Evolutionary conservation across 345 rosid species (phyloP), one percentile per base, ranked within the genome.

Genomic region (Trapa bicornis): DNA sequence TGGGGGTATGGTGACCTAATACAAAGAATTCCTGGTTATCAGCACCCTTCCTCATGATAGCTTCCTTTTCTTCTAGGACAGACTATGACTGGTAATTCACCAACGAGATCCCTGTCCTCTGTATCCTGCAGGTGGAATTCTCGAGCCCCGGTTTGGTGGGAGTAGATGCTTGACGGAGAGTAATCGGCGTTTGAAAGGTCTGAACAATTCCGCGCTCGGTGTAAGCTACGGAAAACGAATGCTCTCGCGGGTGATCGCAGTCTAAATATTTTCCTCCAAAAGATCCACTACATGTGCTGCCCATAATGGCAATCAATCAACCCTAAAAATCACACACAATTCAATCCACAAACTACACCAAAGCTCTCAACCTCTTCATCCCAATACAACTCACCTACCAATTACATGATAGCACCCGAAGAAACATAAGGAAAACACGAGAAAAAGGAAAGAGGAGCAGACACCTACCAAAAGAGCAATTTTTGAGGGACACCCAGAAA

Each of bases 251-350:
- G 82, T 77, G 87, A 71, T 61, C 73, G 81, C 54, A 77, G 80
- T 84, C 88, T 78, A 78, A 80, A 71, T 80, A 66, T 82, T 79
- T 87, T 77, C 79, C 92, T 83, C 83, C 84, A 75, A 85, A 85
- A 81, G 99, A 86, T 78, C 96, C 95, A 70, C 97, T 89, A 85
- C 99, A 94, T 84, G 97, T 79, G 78, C 91, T 94, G 92, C 99
- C 99, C 99, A 94, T 94, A 78, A 89, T 90, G 84, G 88, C 80
- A 78, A 74, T 66, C 67, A 74, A 77, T 68, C 70, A 22, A 22
- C 71, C 66, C 70, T 2, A 4, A 35, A 13, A 32, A 14, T 4
- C 15, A 33, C 16, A 8, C 63, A 35, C 33, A 22, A n/a, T 54
- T 54, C 60, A 58, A 58, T 32, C 35, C 63, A 58, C 38, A 37